Base-by-base conservation (phyloP, 345 rosid species). In the Adansonia digitata region DNA sequence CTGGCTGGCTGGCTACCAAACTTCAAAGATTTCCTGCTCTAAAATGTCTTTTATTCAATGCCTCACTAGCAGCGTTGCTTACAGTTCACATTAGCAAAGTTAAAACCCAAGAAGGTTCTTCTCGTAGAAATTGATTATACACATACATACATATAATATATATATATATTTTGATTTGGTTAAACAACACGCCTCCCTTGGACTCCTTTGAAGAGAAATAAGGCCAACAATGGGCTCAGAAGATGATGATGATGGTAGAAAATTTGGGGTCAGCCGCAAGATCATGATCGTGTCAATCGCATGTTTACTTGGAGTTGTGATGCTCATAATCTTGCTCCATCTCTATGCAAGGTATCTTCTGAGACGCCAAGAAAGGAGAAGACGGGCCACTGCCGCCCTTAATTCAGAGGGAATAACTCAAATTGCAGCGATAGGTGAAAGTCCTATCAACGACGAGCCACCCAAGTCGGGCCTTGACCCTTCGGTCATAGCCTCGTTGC, bases 391-490 rank as follows among this genome's bases (percentile, higher is more conserved):
- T 10, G 55, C 39, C 0, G 60, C 70, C 5, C 13, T 66, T 37
- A 2, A 13, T n/a, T 35, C 46, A 2, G 27, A 20, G 60, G 1
- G n/a, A n/a, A n/a, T n/a, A n/a, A 1, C 65, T 53, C 73, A 75
- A 69, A 24, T 42, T 29, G 14, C 22, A 45, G 37, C 57, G 8
- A 2, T 20, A 20, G 66, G 43, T 45, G 77, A 17, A 26, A 57
- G 43, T 35, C 20, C 66, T 5, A 20, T 14, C 12, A 37, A 9
- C 18, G 77, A 9, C 18, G 77, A 75, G 49, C 64, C 22, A 27
- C 67, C 45, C 3, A 53, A 24, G 66, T 15, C 49, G 2, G 89
- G 91, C 46, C 85, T 87, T 20, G 87, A 82, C 52, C 84, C 82
- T 2, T 20, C 40, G 24, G 84, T 85, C 72, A 72, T 85, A 17